Conservation (phyloP, 1,139 yeast species). For the Pneumocystis jirovecii region DNA sequence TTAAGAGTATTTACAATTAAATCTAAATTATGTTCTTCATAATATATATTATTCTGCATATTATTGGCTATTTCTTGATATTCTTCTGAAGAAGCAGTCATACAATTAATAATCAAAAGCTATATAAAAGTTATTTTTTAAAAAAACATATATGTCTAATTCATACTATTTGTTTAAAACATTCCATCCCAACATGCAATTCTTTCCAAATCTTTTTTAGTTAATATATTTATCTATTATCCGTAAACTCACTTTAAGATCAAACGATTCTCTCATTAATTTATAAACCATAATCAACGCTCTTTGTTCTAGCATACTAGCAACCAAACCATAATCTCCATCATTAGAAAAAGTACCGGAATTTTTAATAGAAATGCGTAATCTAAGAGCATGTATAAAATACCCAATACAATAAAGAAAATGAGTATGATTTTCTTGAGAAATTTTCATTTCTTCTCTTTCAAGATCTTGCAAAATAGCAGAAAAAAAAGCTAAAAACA, state of each 20-base stretch:
- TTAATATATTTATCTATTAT: conserved; percentile 12
- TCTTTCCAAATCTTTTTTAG: conserved; percentile 34
- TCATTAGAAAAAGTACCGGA: conserved; percentile 11
- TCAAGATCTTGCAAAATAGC: conserved; percentile 39
- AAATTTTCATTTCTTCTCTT: conserved; percentile 26
- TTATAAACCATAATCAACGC: conserved; percentile 47
- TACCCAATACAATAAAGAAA: conserved; percentile 55
- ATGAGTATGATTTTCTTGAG: conserved; percentile 28
- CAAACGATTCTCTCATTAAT: conserved; percentile 40
- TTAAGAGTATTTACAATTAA: conserved; percentile 47
- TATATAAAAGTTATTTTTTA: conserved; percentile 1
- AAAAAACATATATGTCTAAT: conserved; percentile 8
- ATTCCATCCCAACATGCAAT: conserved; percentile 55
- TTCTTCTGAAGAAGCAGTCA: conserved; percentile 27
- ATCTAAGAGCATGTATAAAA: conserved; percentile 36
- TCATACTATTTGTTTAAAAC: conserved; percentile 47
- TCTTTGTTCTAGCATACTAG: conserved; percentile 51
- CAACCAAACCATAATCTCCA: conserved; percentile 46
- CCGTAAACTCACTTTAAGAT: conserved; percentile 20
- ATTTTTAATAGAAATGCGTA: conserved; percentile 23
- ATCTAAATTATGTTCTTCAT: conserved; percentile 49
- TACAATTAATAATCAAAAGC: conserved; percentile 37
- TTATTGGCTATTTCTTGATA: conserved; percentile 36
- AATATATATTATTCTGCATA: conserved; percentile 42
- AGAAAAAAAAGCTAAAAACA: conserved; percentile 30